Conservation (phyloP, 2,329 filamentous ascomycete genomes). For the Trichoderma pleuroti region DNA sequence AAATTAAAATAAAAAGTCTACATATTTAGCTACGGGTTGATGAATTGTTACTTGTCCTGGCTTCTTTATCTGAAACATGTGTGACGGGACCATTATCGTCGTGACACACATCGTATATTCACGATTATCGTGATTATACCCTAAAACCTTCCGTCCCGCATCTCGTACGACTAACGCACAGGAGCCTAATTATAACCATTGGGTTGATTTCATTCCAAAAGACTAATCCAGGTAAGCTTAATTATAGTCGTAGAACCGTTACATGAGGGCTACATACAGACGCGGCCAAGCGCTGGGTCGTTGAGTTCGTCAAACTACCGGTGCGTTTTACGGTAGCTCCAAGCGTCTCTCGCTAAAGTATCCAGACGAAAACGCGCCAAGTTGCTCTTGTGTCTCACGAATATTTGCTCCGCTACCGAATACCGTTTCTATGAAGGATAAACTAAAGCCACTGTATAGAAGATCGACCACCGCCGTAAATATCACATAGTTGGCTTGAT, state of each 20-base stretch:
- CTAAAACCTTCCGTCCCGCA: too few relatives aligned
- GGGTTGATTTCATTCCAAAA: background rate
- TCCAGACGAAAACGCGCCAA: too few relatives aligned
- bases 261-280: background rate
- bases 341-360: too few relatives aligned
- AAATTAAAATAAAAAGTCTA: too few relatives aligned
- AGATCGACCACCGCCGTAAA: background rate
- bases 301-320: background rate
- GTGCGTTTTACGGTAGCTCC: too few relatives aligned
- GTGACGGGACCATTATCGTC: too few relatives aligned
- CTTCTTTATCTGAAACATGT: too few relatives aligned
- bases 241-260: background rate
- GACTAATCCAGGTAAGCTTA: background rate
- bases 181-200: background rate
- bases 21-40: too few relatives aligned
- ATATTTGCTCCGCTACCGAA: background rate
- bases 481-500: background rate
- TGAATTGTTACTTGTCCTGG: too few relatives aligned
- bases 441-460: background rate
- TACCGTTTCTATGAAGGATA: background rate
- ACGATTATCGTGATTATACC: too few relatives aligned
- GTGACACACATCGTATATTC: too few relatives aligned
- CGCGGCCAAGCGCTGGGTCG: background rate
- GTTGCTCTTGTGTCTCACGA: background rate
- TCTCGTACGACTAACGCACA: too few relatives aligned